Conservation (phyloP, 2,329 filamentous ascomycete genomes). For the Aspergillus viridinutans region DNA sequence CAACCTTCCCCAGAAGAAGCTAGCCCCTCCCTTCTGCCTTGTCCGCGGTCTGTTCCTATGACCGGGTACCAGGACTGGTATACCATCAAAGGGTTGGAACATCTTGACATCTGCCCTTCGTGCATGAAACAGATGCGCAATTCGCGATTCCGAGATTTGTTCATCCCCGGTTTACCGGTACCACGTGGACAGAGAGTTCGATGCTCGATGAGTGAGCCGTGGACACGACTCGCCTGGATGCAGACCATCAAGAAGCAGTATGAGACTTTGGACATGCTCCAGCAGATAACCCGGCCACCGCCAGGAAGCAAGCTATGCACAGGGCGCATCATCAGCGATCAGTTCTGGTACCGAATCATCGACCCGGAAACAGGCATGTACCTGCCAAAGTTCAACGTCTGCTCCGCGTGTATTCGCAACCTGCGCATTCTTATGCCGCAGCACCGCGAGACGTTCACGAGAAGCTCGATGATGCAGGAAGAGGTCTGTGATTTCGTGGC, state of each 20-base stretch:
- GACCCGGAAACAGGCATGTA: slow-evolving; percentile 62
- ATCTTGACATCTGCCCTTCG: slow-evolving; percentile 75
- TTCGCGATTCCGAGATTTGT: slow-evolving; percentile 64
- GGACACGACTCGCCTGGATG: slow-evolving; percentile 81
- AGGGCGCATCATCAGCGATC: slow-evolving; percentile 51
- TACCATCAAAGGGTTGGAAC: slow-evolving; percentile 64
- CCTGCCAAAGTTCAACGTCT: slow-evolving; percentile 70
- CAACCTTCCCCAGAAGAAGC: slow-evolving; percentile 14
- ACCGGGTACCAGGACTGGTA: slow-evolving; percentile 73
- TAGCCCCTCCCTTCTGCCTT: slow-evolving; percentile 55
- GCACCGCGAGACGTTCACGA: slow-evolving; percentile 61
- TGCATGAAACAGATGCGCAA: slow-evolving; percentile 71
- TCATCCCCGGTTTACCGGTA: slow-evolving; percentile 59
- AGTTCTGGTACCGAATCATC: slow-evolving; percentile 71
- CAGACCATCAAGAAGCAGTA: slow-evolving; percentile 68
- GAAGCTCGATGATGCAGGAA: slow-evolving; percentile 44
- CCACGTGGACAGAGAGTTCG: slow-evolving; percentile 55
- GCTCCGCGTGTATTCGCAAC: slow-evolving; percentile 67
- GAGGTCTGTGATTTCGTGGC: slow-evolving; percentile 68
- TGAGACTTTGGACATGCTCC: slow-evolving; percentile 64
- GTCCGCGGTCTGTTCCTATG: slow-evolving; percentile 61
- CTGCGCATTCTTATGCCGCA: slow-evolving; percentile 70
- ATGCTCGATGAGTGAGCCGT: slow-evolving; percentile 78
- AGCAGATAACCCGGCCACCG: slow-evolving; percentile 62
- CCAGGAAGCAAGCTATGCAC: slow-evolving; percentile 56